Evolutionary conservation across 106 monocot genomes (phyloP), one percentile per base, ranked within the genome.

Genomic region (Dioscorea dumetorum): DNA sequence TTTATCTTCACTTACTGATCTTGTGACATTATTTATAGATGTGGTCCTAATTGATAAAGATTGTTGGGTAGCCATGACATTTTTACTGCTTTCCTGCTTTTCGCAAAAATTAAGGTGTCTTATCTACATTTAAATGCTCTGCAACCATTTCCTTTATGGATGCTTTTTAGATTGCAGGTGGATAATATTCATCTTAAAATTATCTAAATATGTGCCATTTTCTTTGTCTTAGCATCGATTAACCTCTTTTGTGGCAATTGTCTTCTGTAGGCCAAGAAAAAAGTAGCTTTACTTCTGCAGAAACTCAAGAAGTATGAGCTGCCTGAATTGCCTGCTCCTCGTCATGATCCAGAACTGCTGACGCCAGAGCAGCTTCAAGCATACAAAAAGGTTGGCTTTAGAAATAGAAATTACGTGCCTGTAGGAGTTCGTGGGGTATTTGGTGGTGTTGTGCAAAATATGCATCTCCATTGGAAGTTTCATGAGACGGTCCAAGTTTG

Each of bases 401-500:
- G 84, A 85, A 99, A 99, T 57, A 89, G 79, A 72, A 99, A 99
- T 48, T 99, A 99, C 61, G 92, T 92, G 4, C 90, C 92, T 34
- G 97, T 99, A 24, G 97, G 97, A 75, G 83, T 99, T 67, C 84
- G 97, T 62, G 93, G 97, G 48, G 97, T 99, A 32, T 99, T 99
- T 78, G 92, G 97, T 31, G 97, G 97, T 61, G 97, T 99, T 69
- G 97, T 99, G 33, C 97, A 99, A 69, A 99, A 93, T 58, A 99
- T 99, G 97, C 97, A 99, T 83, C 87, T 99, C 21, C 97, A 99
- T 59, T 95, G 95, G 91, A 95, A 91, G 76, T 91, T 91, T 73
- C 95, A 91, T 73, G 95, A 91, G 70, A 91, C 91, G 0, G 97
- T 99, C 35, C 97, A 95, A 78, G 97, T 99, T 64, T 99, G 87